phyloP scores from a whole-genome alignment of 2,329 filamentous ascomycete genomes.

The Teratosphaeria viscida region DNA sequence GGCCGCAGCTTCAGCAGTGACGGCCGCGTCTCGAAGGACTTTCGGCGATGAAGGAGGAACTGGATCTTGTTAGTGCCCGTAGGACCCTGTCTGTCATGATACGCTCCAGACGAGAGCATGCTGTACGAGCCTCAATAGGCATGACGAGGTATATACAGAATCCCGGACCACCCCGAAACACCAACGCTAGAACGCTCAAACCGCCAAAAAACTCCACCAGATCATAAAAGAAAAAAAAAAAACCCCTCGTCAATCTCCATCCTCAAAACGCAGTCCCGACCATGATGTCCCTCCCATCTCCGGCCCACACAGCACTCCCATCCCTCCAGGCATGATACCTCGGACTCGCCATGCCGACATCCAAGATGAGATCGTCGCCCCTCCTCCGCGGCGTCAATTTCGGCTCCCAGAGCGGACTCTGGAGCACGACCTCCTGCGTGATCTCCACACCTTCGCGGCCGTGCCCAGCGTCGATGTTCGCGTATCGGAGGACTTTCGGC shows the following conservation, averaged over 20 bases:
- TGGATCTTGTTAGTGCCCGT: too few species aligned
- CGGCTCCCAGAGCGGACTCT: constrained; percentile 49
- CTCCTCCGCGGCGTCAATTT: constrained; percentile 55
- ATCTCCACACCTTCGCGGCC: neutral
- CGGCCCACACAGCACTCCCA: neutral
- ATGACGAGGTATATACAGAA: too few species aligned
- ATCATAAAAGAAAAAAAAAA: neutral
- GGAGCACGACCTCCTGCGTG: constrained; percentile 7
- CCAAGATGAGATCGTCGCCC: constrained; percentile 52
- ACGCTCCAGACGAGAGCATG: too few species aligned
- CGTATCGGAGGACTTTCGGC: constrained; percentile 2
- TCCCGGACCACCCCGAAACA: neutral
- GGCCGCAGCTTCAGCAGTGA: too few species aligned
- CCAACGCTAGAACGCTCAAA: neutral
- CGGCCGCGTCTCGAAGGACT: too few species aligned
- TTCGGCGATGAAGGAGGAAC: neutral
- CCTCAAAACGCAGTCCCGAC: neutral
- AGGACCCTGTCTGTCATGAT: too few species aligned
- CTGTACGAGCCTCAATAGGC: too few species aligned
- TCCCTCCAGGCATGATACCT: neutral
- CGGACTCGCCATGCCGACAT: constrained; percentile 26
- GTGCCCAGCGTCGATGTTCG: neutral
- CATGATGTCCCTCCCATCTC: neutral
- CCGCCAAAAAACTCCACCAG: neutral
- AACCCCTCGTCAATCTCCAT: neutral